Base-by-base conservation (phyloP, 139 green algal species). In the Auxenochlorella protothecoides region DNA sequence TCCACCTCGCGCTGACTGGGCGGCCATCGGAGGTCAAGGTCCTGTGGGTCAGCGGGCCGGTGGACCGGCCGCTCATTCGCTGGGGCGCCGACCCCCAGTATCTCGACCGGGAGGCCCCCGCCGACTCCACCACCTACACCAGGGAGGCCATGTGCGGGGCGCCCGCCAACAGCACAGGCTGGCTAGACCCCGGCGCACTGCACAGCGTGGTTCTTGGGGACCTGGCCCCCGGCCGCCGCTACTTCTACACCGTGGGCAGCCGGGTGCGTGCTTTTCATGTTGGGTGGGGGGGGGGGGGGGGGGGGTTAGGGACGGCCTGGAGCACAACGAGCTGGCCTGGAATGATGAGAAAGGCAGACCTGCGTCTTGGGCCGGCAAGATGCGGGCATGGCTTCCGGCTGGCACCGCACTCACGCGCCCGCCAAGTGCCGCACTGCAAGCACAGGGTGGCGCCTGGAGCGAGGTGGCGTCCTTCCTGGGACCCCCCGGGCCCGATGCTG, bases 121-220 rank as follows among this genome's bases (percentile, higher is more conserved):
- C 73, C 2, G 5, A 27, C 44, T 75, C 76, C 71, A 52, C 51
- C 57, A 79, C 73, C 12, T 80, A 80, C 61, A 11, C 5, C 61
- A 27, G 70, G 0, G 59, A 60, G 11, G 82, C 89, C 73, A 86
- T 90, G 81, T 90, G 85, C 68, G 68, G 68, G 8, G 16, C 61
- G 5, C 85, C 85, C 10, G 85, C 85, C 8, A 74, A 65, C n/a
- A 66, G 62, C 7, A 78, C 72, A 27, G 66, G 71, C 4, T 74
- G 72, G 73, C 53, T 69, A 56, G 74, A 78, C 4, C 76, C 81
- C 8, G 73, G 68, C 10, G 68, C 74, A 53, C 75, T 90, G 13
- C 81, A 90, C 63, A 71, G 63, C 4, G 80, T 69, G 0, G 68
- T 80, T n/a, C 72, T 90, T 53, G 72, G 7, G 0, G 70, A 70